Conservation (phyloP, 192 early-diverging fungal genomes). For the Cladochytrium replicatum region DNA sequence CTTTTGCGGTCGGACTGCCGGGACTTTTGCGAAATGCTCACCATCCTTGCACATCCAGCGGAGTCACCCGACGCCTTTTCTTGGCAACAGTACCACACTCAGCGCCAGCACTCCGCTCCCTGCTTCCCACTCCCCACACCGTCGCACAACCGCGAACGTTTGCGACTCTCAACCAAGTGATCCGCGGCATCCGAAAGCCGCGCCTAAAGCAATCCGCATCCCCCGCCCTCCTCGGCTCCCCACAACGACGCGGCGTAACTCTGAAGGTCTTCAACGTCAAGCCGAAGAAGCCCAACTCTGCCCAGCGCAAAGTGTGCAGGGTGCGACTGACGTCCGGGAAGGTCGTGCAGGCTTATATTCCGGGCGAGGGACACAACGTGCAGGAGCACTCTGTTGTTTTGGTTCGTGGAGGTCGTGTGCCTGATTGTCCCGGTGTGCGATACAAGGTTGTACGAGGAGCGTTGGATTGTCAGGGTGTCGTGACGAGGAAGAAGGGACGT, state of each 20-base stretch:
- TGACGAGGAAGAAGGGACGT: conserved; percentile 64
- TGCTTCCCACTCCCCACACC: too few species aligned
- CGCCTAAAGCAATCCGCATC: conserved; percentile 55
- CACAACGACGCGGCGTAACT: conserved; percentile 89
- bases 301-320: conserved; percentile 83
- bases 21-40: too few species aligned
- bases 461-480: conserved; percentile 90
- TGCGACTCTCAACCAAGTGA: conserved; percentile 92
- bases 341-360: conserved; percentile 90
- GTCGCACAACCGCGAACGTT: too few species aligned
- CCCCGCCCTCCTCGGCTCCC: conserved; percentile 76
- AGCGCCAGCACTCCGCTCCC: too few species aligned
- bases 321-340: conserved; percentile 90
- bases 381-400: conserved; percentile 96
- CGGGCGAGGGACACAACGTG: conserved; percentile 95
- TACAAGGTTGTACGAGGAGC: conserved; percentile 91
- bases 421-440: conserved; percentile 94
- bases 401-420: conserved; percentile 88
- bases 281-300: conserved; percentile 98
- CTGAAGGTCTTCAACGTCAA: conserved; percentile 91
- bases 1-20: too few species aligned
- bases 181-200: conserved; percentile 69
- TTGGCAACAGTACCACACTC: too few species aligned
- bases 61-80: too few species aligned
- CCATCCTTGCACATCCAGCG: too few species aligned